Percentiles rank a stretch among this genome's conserved stretches.
Evolutionary conservation across 192 early-diverging fungal genomes (phyloP).

Genomic region (Coemansia sp.): DNA sequence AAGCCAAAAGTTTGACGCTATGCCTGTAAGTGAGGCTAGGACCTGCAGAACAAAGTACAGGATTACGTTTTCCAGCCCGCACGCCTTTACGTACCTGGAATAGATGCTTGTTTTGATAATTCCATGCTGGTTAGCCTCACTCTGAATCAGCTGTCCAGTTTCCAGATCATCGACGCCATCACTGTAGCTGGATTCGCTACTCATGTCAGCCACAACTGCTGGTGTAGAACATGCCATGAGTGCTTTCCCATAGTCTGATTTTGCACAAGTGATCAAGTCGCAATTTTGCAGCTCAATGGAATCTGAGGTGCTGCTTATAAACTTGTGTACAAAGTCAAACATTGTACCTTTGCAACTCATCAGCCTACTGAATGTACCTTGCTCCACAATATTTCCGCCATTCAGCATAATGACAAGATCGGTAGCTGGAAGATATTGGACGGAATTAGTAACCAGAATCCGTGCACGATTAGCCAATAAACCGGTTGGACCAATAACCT

Average conservation of each 20-base stretch:
- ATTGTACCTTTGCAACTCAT: slow-evolving; percentile 42
- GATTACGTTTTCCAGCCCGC: slow-evolving; percentile 57
- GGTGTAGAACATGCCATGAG: no score
- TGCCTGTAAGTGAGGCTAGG: slow-evolving; percentile 54
- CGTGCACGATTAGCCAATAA: slow-evolving; percentile 50
- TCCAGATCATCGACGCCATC: background rate
- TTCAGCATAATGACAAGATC: slow-evolving; percentile 50
- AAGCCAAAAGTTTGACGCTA: slow-evolving; percentile 64
- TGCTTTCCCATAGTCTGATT: no score
- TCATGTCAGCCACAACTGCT: no score
- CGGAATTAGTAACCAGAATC: slow-evolving; percentile 59
- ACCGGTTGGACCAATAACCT: slow-evolving; percentile 51
- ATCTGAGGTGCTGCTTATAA: slow-evolving; percentile 5
- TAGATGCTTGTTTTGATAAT: slow-evolving; percentile 80
- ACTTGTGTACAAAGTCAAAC: slow-evolving; percentile 51
- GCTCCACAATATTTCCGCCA: slow-evolving; percentile 50
- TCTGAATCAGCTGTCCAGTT: background rate
- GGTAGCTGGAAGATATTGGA: slow-evolving; percentile 52
- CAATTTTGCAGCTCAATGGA: no score
- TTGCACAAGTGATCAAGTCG: no score
- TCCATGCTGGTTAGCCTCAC: slow-evolving; percentile 80
- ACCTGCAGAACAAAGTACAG: slow-evolving; percentile 63
- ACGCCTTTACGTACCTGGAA: slow-evolving; percentile 73
- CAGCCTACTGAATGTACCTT: slow-evolving; percentile 45
- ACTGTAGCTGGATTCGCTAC: no score